Evolutionary conservation across 352 stramenopile species (phyloP).

Genomic region (Phytophthora agathidicida): DNA sequence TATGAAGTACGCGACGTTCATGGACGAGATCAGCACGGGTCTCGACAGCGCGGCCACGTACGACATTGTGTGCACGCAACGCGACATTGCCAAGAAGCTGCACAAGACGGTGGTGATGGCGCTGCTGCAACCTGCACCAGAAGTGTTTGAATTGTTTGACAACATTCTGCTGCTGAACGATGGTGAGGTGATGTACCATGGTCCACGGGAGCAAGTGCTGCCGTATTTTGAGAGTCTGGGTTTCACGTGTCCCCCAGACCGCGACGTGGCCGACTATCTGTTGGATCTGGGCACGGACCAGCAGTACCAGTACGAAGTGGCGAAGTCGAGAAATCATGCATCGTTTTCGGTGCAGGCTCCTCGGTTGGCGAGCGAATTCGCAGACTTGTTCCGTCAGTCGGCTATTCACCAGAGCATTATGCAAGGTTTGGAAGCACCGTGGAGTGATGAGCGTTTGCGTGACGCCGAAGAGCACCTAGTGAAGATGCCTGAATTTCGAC

Average conservation of each 20-base stretch:
- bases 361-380: conserved; percentile 20
- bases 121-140: conserved; percentile 39
- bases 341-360: not conserved
- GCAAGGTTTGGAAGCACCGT: conserved; percentile 62
- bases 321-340: conserved; percentile 4
- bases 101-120: conserved; percentile 54
- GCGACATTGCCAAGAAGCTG: conserved; percentile 31
- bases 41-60: conserved; percentile 86
- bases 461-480: conserved; percentile 52
- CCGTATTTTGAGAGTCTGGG: conserved; percentile 47
- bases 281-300: conserved; percentile 27
- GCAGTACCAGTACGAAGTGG: conserved; percentile 25
- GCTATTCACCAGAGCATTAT: conserved; percentile 30
- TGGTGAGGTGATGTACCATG: conserved; percentile 60
- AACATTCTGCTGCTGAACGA: conserved; percentile 72
- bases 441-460: conserved; percentile 1
- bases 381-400: conserved; percentile 24
- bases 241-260: conserved; percentile 28
- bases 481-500: conserved; percentile 35
- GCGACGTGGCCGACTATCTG: conserved; percentile 18
- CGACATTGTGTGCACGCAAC: conserved; percentile 69
- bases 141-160: conserved; percentile 58
- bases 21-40: conserved; percentile 90
- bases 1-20: no score
- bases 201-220: conserved; percentile 43